Base-by-base conservation (phyloP, 2,329 filamentous ascomycete genomes). In the Coleophoma crateriformis region DNA sequence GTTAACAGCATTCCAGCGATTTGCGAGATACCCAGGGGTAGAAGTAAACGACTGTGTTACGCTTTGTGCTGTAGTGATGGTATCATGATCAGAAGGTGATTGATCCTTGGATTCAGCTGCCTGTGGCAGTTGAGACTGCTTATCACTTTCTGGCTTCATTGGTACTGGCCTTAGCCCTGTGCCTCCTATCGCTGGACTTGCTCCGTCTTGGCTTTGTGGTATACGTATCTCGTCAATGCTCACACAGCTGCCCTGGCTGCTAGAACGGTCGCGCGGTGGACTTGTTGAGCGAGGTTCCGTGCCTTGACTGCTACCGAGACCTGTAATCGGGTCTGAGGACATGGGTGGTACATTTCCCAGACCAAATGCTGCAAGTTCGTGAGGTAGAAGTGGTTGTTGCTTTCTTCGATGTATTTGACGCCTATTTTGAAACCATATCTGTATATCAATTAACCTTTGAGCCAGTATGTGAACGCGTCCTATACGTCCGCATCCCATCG, bases 391-490 rank as follows among this genome's bases (percentile, higher is more conserved):
- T 43, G 91, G 90, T 59, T 88, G 86, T 49, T 89, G 90, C 72
- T 92, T 95, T 58, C 92, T 82, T 60, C 92, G 82, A 67, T 95
- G 89, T 68, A 95, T 96, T 68, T 97, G 92, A 57, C 92, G 81
- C 63, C 90, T 83, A 64, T 96, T 96, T 64, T 96, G 92, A 71
- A 96, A 96, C 92, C 92, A 97, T 61, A 96, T 96, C 92, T 96
- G 48, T 33, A 13, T 32, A 12, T 37, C 13, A 17, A 15, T 37
- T 46, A 11, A 33, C 12, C 10, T n/a, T 27, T 27, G 41, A 14
- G 8, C 22, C n/a, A 11, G n/a, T 27, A 11, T 33, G 47, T 27
- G 27, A 39, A 54, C 57, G 54, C 47, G 54, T 57, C 50, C 4
- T 20, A 33, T 27, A 10, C 15, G 32, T 54, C 46, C 20, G 44